Percentiles rank a stretch among this genome's conserved stretches.
These are phyloP conservation scores for Populus hybrid DNA, from an alignment of 441 rosid species.

Conservation along the genomic window DNA sequence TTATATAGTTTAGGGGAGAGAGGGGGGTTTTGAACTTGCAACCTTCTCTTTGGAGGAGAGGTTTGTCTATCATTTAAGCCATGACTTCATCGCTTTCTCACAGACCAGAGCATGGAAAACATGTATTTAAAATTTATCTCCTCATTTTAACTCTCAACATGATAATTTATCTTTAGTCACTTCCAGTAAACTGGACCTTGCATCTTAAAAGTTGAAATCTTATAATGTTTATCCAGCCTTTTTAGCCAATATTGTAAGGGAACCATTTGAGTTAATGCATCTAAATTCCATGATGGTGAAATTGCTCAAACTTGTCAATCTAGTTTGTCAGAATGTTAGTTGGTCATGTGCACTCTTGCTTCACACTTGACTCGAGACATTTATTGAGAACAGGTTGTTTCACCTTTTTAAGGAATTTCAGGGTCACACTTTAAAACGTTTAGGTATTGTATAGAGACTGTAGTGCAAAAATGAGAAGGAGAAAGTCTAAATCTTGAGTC, in stretches of 20 bases:
- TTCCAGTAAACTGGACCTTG: not conserved
- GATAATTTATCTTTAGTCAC: not conserved
- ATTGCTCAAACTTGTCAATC: not conserved
- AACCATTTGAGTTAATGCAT: not conserved
- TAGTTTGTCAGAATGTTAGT: not conserved
- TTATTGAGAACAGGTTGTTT: not conserved
- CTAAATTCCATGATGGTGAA: not conserved
- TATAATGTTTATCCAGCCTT: too few species aligned
- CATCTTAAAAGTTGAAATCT: not conserved
- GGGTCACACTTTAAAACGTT: not conserved
- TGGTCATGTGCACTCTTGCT: not conserved
- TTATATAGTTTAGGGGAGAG: not conserved
- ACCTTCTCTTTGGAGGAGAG: too few species aligned
- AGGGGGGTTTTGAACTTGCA: not conserved
- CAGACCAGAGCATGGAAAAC: not conserved
- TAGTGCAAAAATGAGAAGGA: not conserved
- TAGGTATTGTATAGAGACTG: not conserved
- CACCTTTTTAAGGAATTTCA: not conserved
- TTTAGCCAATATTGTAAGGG: not conserved
- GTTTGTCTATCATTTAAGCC: too few species aligned
- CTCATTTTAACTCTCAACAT: not conserved
- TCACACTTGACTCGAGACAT: not conserved
- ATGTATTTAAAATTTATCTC: too few species aligned
- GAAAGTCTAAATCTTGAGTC: not conserved
- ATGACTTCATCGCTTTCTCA: not conserved